A percentile compares a stretch with the other conserved stretches of the same genome.
Conservation (phyloP, 768 basidiomycete genomes). For the Udeniomyces megalosporus region DNA sequence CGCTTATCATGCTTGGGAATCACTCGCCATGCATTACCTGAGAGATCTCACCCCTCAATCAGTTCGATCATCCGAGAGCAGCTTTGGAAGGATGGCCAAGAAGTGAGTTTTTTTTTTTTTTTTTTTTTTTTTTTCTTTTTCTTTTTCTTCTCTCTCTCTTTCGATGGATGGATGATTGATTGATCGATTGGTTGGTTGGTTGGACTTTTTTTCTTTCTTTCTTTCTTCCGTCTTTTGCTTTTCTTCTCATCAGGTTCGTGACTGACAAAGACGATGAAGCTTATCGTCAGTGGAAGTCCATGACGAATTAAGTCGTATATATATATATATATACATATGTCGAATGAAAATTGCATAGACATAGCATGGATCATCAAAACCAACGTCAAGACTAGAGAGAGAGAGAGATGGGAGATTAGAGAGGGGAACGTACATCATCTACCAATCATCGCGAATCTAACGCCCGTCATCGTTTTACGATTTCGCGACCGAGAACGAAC, state of each 20-base stretch:
- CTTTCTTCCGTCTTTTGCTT: no score
- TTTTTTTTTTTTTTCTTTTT: no score
- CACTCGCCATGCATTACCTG: conserved; percentile 29
- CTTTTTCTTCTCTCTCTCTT: background rate
- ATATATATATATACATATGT: no score
- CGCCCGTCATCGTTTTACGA: background rate
- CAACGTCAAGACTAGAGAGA: background rate
- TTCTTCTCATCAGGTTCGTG: background rate
- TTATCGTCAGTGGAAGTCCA: background rate
- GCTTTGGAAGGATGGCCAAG: conserved; percentile 23
- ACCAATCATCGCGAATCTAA: background rate
- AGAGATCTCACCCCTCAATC: conserved; percentile 22
- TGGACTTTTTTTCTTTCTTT: background rate
- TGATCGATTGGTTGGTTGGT: background rate
- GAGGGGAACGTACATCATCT: background rate
- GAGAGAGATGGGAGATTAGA: background rate
- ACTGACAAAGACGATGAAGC: background rate
- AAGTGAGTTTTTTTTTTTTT: background rate
- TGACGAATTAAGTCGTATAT: background rate
- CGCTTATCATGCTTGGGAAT: conserved; percentile 31
- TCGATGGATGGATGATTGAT: background rate
- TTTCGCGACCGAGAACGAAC: background rate
- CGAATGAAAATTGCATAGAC: no score
- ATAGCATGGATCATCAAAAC: background rate
- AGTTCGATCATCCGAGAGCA: conserved; percentile 23